Base-by-base conservation (phyloP, 192 early-diverging fungal species). In the Coemansia sp. region DNA sequence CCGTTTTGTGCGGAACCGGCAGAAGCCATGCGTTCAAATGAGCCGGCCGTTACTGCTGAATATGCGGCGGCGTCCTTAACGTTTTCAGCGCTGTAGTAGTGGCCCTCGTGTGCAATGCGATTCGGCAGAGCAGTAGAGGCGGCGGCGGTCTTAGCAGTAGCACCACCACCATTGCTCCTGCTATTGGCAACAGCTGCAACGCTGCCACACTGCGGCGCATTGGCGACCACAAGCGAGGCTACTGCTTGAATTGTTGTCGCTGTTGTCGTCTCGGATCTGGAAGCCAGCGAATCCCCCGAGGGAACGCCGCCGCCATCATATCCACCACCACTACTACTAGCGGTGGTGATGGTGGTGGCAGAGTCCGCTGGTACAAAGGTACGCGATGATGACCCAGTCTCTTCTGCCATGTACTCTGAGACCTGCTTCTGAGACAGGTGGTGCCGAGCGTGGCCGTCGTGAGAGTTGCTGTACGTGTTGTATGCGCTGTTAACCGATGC, bases 141-240 rank as follows among this genome's bases (percentile, higher is more conserved):
- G 0, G 32, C 32, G 32, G 32, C 32, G 32, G 32, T 2, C 32
- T 32, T 32, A 32, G 32, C 32, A 32, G 32, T 32, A 32, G 32
- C 32, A 32, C 32, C 32, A 32, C 32, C 32, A 2, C 32, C 32
- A 32, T 4, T 4, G 4, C 32, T 4, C 1, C 32, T 32, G 32
- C 32, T 32, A 32, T 32, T 32, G 32, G 32, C 62, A 38, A 32
- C 45, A 65, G 59, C 61, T 57, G 45, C 48, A 17, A 63, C 14
- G 50, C 51, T 51, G 38, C 40, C 44, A 9, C 17, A 53, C 1
- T 11, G 32, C 32, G 32, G 32, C 20, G 7, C 6, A 17, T 53
- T 53, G 50, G 7, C 22, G 19, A 20, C 7, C 5, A 53, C 50
- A 53, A 12, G 50, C 5, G 12, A 9, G 20, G 19, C 11, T 53